Percentiles rank a stretch among this genome's conserved stretches.
Conservation (phyloP, 768 basidiomycete genomes). For the Lentinus tigrinus region DNA sequence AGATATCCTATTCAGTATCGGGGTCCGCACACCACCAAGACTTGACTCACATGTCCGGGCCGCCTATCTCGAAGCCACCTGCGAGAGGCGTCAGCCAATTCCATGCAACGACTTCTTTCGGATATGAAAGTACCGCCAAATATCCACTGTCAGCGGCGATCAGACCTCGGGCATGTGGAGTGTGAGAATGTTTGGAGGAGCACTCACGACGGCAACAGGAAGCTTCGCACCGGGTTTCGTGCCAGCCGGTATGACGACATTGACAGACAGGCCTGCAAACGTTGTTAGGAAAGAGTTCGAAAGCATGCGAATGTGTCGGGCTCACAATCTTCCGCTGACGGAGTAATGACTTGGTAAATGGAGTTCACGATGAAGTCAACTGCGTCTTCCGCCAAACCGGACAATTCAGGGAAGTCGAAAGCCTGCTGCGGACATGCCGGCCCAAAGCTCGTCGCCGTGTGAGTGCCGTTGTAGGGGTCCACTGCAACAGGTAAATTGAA, state of each 20-base stretch:
- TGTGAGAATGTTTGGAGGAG: background rate
- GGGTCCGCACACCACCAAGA: background rate
- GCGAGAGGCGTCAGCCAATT: background rate
- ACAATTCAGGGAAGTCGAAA: slow-evolving; percentile 11
- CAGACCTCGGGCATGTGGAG: background rate
- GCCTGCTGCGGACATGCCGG: slow-evolving; percentile 41
- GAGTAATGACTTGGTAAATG: slow-evolving; percentile 6
- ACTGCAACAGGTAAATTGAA: slow-evolving; percentile 26
- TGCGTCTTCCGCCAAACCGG: slow-evolving; percentile 20
- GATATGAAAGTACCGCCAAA: slow-evolving; percentile 21
- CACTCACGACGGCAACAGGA: slow-evolving; percentile 17
- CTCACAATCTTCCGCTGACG: slow-evolving; percentile 15
- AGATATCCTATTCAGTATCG: background rate
- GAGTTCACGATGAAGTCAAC: slow-evolving; percentile 18
- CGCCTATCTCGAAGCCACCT: slow-evolving; percentile 46
- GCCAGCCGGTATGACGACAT: slow-evolving; percentile 23
- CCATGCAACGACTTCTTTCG: background rate
- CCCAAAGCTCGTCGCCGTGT: slow-evolving; percentile 36
- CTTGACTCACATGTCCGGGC: slow-evolving; percentile 7
- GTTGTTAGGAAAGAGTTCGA: background rate
- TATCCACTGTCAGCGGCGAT: slow-evolving; percentile 22
- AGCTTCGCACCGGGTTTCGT: slow-evolving; percentile 12
- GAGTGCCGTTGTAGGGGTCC: slow-evolving; percentile 30
- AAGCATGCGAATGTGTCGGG: background rate
- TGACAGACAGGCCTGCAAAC: slow-evolving; percentile 23